Evolutionary conservation across 768 basidiomycete genomes (phyloP), one percentile per base, ranked within the genome.

Genomic region (Amanita fuliginea): DNA sequence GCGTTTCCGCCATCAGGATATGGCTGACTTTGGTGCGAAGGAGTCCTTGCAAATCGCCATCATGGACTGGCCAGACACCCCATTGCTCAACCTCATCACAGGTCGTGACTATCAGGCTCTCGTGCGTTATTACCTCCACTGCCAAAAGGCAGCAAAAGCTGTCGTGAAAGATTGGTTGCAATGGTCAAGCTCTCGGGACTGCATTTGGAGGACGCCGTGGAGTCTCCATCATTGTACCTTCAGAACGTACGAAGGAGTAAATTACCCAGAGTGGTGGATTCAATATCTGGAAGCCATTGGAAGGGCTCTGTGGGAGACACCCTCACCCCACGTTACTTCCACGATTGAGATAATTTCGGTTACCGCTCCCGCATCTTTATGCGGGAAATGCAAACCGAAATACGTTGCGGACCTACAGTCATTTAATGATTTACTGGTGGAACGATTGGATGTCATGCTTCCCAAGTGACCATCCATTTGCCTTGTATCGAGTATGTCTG

Each of bases 231-330:
- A 39, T 16, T 48, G 47, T 32, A 33, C 24, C 7, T 48, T 32
- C 37, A 41, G 16, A 30, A 14, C 6, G 10, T 32, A 26, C 28
- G 39, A 48, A 18, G 47, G 37, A 36, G 30, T 3, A 3, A 33
- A 26, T 21, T 48, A 41, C 21, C 37, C 47, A 11, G 47, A 48
- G 9, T 48, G 47, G 47, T 48, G 47, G 47, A 28, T 48, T 7
- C 37, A 30, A n/a, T 48, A 48, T 33, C 13, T 40, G 39, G 37
- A 48, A 3, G 47, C 47, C 10, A 21, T 48, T n/a, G 36, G 16
- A 28, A n/a, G n/a, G 28, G 37, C 28, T 7, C 11, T 48, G 14
- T 32, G 39, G 37, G 26, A 48, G n/a, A 48, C 36, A 11, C 47
- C 47, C 4, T 48, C 37, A 26, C 13, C 22, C 6, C 34, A 47